Evolutionary conservation across 768 basidiomycete species (phyloP).

Genomic region (Artomyces pyxidatus): DNA sequence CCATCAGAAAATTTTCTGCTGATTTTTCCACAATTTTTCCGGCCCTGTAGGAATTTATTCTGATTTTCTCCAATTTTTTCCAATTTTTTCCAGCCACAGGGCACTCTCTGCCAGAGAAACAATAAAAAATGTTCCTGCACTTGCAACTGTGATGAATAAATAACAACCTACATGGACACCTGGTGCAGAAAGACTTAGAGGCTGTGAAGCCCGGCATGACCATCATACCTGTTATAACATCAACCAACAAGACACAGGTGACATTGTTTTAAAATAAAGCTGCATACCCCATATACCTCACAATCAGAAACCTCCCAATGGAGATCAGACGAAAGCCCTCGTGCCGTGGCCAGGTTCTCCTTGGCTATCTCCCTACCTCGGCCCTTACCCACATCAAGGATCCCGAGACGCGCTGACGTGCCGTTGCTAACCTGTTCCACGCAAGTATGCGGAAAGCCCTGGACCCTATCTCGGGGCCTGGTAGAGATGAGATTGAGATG

Average conservation of each 20-base stretch:
- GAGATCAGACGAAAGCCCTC: not conserved
- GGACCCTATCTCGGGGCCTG: slow-evolving; percentile 11
- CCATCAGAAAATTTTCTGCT: too few species aligned
- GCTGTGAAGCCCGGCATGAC: slow-evolving; percentile 9
- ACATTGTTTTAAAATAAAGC: slow-evolving; percentile 1
- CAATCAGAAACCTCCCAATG: not conserved
- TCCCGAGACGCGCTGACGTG: not conserved
- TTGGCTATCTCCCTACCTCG: not conserved
- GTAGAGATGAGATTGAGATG: slow-evolving; percentile 24
- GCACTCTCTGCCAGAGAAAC: too few species aligned
- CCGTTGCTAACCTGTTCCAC: not conserved
- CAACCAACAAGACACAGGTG: slow-evolving; percentile 9
- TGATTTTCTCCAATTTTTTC: too few species aligned
- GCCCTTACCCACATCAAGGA: not conserved
- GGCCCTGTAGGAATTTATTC: too few species aligned
- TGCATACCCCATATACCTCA: not conserved
- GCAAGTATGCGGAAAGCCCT: not conserved
- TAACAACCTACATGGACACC: too few species aligned
- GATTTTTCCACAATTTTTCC: too few species aligned
- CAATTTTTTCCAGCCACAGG: too few species aligned
- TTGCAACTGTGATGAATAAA: too few species aligned
- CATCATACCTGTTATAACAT: slow-evolving; percentile 14
- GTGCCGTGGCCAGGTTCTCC: not conserved
- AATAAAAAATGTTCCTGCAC: too few species aligned
- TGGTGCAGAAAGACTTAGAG: not conserved